phyloP scores from a whole-genome alignment of 768 basidiomycete genomes.

The Boletus tylopilopsis region DNA sequence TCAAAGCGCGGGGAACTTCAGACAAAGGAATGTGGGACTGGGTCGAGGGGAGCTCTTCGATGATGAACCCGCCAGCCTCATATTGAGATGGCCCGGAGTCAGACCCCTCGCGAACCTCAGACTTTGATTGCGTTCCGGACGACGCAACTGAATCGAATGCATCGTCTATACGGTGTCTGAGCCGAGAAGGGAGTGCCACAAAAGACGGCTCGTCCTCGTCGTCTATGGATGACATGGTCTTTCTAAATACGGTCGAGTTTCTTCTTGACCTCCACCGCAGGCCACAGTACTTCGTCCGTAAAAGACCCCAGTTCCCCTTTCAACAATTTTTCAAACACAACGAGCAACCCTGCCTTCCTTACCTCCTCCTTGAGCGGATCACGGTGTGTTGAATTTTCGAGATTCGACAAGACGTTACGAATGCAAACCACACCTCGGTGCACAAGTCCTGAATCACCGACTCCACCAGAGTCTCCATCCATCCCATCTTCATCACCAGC shows the following conservation, averaged over 20 bases:
- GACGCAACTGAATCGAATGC: constrained; percentile 41
- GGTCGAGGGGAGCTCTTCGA: constrained; percentile 19
- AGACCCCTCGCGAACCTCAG: constrained; percentile 32
- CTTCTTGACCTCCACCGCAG: constrained; percentile 51
- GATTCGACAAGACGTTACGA: constrained; percentile 54
- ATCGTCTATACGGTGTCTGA: constrained; percentile 48
- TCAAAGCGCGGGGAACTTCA: constrained; percentile 58
- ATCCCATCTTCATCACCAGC: constrained; percentile 32
- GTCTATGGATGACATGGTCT: constrained; percentile 12
- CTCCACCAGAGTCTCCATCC: constrained; percentile 33
- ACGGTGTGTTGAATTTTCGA: constrained; percentile 37
- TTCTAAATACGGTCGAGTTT: constrained; percentile 22
- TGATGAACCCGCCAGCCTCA: constrained; percentile 31
- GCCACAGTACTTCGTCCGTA: constrained; percentile 39
- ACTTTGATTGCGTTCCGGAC: background rate
- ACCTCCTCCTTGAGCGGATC: constrained; percentile 49
- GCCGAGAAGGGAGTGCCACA: constrained; percentile 35
- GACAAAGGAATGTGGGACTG: constrained; percentile 46
- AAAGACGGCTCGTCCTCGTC: constrained; percentile 33
- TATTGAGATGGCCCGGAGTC: constrained; percentile 13
- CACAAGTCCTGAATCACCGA: constrained; percentile 55
- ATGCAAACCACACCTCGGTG: constrained; percentile 79
- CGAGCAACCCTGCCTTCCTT: constrained; percentile 48
- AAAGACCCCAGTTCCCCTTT: constrained; percentile 37
- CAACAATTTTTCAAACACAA: constrained; percentile 48